Base-by-base conservation (phyloP, 2,329 filamentous ascomycete species). In the Ophiostoma perfectum region DNA sequence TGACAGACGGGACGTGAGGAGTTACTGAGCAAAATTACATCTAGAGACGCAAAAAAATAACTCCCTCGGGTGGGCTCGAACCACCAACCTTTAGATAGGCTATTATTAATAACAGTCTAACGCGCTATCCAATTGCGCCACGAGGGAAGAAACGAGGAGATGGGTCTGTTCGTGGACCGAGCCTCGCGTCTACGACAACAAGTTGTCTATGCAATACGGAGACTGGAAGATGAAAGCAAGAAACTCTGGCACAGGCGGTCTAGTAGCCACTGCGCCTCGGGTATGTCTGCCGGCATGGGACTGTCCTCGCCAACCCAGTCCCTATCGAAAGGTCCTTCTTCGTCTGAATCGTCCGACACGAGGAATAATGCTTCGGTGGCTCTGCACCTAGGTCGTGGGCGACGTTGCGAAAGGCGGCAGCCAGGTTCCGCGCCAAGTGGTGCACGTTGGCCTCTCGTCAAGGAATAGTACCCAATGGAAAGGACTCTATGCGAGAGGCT, bases 251-350 rank as follows among this genome's bases (percentile, higher is more conserved):
- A 88, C 12, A 91, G 76, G 45, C 87, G 80, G 74, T 89, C 84
- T 2, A 91, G 77, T 68, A 91, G 78, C 84, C 88, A 91, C 75
- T 90, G 86, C 0, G 86, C 81, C 77, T 91, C 89, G 6, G 80
- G 83, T 70, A 85, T 78, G 63, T 84, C 82, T 3, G 85, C 84
- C 73, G 90, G 78, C 83, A 91, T 85, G 0, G 89, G 89, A 73
- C 86, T 89, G 68, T 86, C 81, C 72, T 89, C 84, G 0, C 88
- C 88, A 67, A 91, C 86, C 89, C 89, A 91, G 74, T 91, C 88
- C 88, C 88, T 90, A 45, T 89, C 84, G 1, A 89, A 18, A 88
- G 73, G 0, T 84, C 86, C 41, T 42, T 77, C 72, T 6, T 75
- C 72, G 2, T 74, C 68, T 7, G 27, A 5, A 8, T 64, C 44